Evolutionary conservation across 371 early-diverging fungal species (phyloP), one percentile per base, ranked within the genome.

Genomic region (Phascolomyces articulosus): DNA sequence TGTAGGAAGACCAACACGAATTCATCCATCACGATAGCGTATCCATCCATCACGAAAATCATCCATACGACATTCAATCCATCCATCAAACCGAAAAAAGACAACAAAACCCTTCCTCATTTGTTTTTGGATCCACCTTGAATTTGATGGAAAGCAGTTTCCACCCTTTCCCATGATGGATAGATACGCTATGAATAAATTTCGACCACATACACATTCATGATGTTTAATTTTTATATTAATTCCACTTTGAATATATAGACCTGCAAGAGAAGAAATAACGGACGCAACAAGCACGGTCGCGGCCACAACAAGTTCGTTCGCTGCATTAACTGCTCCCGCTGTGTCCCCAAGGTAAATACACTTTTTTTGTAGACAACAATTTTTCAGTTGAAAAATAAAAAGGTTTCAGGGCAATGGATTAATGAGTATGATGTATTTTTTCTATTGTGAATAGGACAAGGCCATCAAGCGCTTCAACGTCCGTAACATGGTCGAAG

Each of bases 391-490:
- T 7, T 54, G 9, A 13, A 38, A 13, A 13, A 38, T 6, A 38
- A 38, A 59, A 34, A 24, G 41, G 24, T 27, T 15, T 9, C 21
- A 40, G 40, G 16, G 23, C 40, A 29, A 15, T 58, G 3, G 11
- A 34, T 34, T 34, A 20, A 8, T 28, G 16, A 16, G 16, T 27
- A 28, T n/a, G n/a, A n/a, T n/a, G n/a, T n/a, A n/a, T n/a, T 16
- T 40, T 18, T 55, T 31, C 18, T n/a, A 31, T 40, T 28, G n/a
- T 3, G 6, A 18, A 49, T 41, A 62, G 92, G 99, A 98, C 88
- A 98, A 99, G 93, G 96, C 98, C 78, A 95, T 99, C 85, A 97
- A 97, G 91, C 91, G 98, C 68, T 95, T 96, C 88, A 86, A 91
- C 77, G 91, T 98, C 84, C 90, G 95, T 74, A 95, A 95, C 86